Evolutionary conservation across 768 basidiomycete genomes (phyloP).

Genomic region (Lentinula raphanica): DNA sequence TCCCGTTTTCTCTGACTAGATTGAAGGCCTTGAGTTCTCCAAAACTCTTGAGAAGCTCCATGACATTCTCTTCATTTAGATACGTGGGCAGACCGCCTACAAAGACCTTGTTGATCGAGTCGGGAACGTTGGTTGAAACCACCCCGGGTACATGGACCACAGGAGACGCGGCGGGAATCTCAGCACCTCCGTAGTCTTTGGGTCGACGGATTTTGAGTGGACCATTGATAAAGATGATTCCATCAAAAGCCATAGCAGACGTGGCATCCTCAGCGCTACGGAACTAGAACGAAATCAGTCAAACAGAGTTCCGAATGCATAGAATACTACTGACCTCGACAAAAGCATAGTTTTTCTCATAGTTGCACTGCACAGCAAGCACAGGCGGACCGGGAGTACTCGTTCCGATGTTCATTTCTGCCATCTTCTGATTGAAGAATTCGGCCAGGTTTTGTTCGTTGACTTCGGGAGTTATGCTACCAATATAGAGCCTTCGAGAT

Average conservation of each 20-base stretch:
- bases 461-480: slow-evolving; percentile 91
- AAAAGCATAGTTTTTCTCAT: slow-evolving; percentile 98
- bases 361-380: slow-evolving; percentile 91
- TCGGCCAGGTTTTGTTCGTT: slow-evolving; percentile 89
- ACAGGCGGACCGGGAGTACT: slow-evolving; percentile 86
- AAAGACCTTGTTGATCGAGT: slow-evolving; percentile 97
- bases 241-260: slow-evolving; percentile 95
- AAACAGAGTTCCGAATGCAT: background rate
- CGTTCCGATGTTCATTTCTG: slow-evolving; percentile 83
- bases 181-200: slow-evolving; percentile 90
- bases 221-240: slow-evolving; percentile 90
- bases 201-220: slow-evolving; percentile 98
- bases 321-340: slow-evolving; percentile 71
- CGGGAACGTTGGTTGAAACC: slow-evolving; percentile 94
- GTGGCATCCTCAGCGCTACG: slow-evolving; percentile 96
- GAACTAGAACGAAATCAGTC: slow-evolving; percentile 59
- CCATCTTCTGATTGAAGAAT: slow-evolving; percentile 97
- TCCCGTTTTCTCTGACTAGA: slow-evolving; percentile 90
- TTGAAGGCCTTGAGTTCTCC: slow-evolving; percentile 98
- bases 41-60: slow-evolving; percentile 95
- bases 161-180: slow-evolving; percentile 41
- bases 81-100: slow-evolving; percentile 94
- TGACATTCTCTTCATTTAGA: slow-evolving; percentile 96
- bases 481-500: slow-evolving; percentile 92
- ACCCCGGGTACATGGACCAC: slow-evolving; percentile 88